A percentile compares a stretch with the other conserved stretches of the same genome.
phyloP scores from a whole-genome alignment of 495 filamentous ascomycete genomes.

The Penicillium silybi region DNA sequence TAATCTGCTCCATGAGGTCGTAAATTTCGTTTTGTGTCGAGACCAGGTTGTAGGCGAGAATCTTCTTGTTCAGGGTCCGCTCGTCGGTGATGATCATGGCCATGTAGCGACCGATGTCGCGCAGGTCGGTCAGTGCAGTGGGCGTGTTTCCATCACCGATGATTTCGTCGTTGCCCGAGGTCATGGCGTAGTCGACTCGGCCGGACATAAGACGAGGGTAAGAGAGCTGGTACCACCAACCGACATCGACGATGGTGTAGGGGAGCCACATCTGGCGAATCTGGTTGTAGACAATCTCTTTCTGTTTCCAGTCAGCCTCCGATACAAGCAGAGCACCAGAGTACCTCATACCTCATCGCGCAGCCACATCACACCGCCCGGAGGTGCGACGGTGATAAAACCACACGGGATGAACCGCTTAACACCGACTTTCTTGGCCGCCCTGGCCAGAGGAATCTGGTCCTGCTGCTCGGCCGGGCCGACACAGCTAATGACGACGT shows the following conservation, averaged over 20 bases:
- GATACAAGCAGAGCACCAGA: neutral
- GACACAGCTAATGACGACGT: conserved; percentile 53
- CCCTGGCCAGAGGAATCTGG: conserved; percentile 51
- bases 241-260: conserved; percentile 60
- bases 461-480: conserved; percentile 42
- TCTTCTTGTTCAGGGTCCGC: conserved; percentile 55
- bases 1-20: conserved; percentile 46
- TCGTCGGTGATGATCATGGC: conserved; percentile 52
- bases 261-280: conserved; percentile 50
- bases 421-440: conserved; percentile 52
- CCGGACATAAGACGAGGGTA: conserved; percentile 51
- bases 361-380: conserved; percentile 45
- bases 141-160: conserved; percentile 48
- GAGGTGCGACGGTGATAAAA: conserved; percentile 47
- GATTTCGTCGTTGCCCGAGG: conserved; percentile 40
- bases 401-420: conserved; percentile 57
- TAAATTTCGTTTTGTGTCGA: conserved; percentile 49
- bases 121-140: conserved; percentile 47
- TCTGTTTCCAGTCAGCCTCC: conserved; percentile 24
- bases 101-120: conserved; percentile 55
- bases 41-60: conserved; percentile 50
- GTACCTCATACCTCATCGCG: conserved; percentile 40
- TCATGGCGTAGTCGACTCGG: conserved; percentile 49
- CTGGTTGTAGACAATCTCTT: conserved; percentile 53
- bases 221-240: conserved; percentile 56